These are phyloP conservation scores for Tetrahymena thermophila DNA, from an alignment of 73 alveolate species.

Conservation along the genomic window DNA sequence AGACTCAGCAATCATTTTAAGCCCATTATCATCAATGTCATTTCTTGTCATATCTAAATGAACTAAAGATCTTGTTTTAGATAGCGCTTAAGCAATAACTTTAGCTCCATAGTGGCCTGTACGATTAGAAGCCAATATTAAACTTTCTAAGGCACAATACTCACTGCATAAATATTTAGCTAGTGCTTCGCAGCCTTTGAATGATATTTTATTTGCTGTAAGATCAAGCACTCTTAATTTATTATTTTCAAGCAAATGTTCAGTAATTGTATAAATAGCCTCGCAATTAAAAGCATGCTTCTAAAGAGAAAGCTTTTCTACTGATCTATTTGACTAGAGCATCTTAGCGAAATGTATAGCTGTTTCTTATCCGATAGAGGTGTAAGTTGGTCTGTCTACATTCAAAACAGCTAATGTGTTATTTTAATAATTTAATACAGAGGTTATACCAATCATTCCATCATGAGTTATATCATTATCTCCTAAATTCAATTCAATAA, in stretches of 20 bases:
- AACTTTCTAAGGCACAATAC: constrained; percentile 84
- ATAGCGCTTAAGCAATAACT: constrained; percentile 91
- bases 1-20: constrained; percentile 68
- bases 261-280: constrained; percentile 87
- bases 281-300: constrained; percentile 87
- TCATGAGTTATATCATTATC: constrained; percentile 94
- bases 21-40: constrained; percentile 96
- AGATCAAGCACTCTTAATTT: constrained; percentile 91
- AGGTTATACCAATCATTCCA: constrained; percentile 82
- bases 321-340: constrained; percentile 82
- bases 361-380: constrained; percentile 87
- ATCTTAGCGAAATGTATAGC: constrained; percentile 95
- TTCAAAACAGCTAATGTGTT: constrained; percentile 87
- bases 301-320: constrained; percentile 83
- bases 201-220: constrained; percentile 89
- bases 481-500: constrained; percentile 83
- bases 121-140: constrained; percentile 84
- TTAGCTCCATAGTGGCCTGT: constrained; percentile 93
- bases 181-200: constrained; percentile 92
- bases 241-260: constrained; percentile 83
- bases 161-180: constrained; percentile 85
- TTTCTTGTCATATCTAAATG: constrained; percentile 96
- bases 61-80: constrained; percentile 85
- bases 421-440: constrained; percentile 87
- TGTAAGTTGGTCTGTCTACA: constrained; percentile 93